phyloP scores from a whole-genome alignment of 306 rosid species.

The Quillaja saponaria region DNA sequence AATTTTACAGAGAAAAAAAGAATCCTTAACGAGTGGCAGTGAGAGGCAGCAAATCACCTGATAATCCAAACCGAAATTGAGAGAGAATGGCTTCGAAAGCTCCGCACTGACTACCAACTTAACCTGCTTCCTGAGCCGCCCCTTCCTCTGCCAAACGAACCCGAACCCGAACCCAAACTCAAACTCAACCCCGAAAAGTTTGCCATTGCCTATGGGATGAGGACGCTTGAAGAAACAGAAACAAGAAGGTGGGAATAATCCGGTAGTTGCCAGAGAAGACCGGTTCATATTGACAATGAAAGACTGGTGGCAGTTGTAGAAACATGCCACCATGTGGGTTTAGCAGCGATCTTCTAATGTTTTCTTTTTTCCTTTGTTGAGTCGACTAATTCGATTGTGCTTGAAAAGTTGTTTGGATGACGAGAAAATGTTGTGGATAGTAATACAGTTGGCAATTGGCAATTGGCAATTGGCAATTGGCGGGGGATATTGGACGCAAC shows the following conservation, averaged over 20 bases:
- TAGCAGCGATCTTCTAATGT: neutral
- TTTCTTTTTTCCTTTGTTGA: neutral
- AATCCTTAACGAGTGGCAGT: conserved; percentile 6
- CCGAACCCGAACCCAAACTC: conserved; percentile 41
- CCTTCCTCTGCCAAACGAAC: conserved; percentile 44
- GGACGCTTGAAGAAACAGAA: conserved; percentile 42
- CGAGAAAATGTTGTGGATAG: conserved; percentile 41
- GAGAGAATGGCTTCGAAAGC: conserved; percentile 53
- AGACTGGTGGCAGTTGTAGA: conserved; percentile 59
- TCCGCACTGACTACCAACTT: conserved; percentile 68
- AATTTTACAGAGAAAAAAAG: neutral
- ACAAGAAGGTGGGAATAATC: conserved; percentile 25
- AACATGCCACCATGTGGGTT: conserved; percentile 56
- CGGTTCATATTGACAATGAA: conserved; percentile 51
- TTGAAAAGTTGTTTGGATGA: conserved; percentile 24
- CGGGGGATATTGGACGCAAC: conserved; percentile 23
- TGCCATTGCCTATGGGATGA: conserved; percentile 35
- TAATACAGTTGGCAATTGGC: conserved; percentile 27
- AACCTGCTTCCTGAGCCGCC: conserved; percentile 42
- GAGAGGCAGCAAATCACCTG: conserved; percentile 45
- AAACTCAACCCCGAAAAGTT: conserved; percentile 34
- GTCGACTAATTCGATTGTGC: neutral
- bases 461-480: no score
- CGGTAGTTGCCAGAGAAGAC: conserved; percentile 28
- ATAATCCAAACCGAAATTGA: conserved; percentile 58